Evolutionary conservation across 108 stramenopile genomes (phyloP).

Genomic region (Hondaea fermentalgiana): DNA sequence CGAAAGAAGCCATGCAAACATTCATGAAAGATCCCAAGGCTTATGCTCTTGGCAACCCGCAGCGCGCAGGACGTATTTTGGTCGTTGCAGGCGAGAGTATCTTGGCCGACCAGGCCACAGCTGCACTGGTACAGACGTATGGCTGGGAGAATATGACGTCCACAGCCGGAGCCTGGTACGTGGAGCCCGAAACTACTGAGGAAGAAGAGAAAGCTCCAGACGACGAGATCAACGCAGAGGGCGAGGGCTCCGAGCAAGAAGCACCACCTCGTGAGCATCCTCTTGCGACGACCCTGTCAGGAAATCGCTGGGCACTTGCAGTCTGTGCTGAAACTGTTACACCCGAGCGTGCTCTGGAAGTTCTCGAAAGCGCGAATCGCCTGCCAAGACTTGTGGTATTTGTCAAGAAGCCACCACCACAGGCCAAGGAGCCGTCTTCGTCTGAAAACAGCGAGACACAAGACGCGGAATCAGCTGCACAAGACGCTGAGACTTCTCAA

Average conservation of each 20-base stretch:
- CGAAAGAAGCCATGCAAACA: background rate
- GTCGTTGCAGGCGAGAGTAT: background rate
- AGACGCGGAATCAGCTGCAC: too few species aligned
- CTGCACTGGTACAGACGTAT: background rate
- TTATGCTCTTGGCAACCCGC: background rate
- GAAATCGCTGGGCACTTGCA: background rate
- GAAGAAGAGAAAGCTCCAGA: background rate
- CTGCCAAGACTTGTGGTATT: background rate
- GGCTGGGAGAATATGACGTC: background rate
- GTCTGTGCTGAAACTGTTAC: background rate
- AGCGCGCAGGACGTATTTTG: background rate
- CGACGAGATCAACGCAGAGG: background rate
- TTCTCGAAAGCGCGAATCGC: background rate
- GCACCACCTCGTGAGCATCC: background rate
- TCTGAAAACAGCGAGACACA: too few species aligned
- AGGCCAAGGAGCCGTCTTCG: too few species aligned
- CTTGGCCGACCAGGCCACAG: background rate
- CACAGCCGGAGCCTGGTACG: background rate
- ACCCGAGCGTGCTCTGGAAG: background rate
- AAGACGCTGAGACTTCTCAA: too few species aligned
- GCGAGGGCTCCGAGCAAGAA: background rate
- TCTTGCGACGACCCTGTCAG: background rate
- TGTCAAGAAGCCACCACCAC: too few species aligned
- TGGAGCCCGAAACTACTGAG: too few species aligned
- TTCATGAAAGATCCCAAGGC: background rate